Percentiles rank a stretch among this genome's conserved stretches.
Conservation (phyloP, 169 alveolate genomes). For the Eimeria praecox region DNA sequence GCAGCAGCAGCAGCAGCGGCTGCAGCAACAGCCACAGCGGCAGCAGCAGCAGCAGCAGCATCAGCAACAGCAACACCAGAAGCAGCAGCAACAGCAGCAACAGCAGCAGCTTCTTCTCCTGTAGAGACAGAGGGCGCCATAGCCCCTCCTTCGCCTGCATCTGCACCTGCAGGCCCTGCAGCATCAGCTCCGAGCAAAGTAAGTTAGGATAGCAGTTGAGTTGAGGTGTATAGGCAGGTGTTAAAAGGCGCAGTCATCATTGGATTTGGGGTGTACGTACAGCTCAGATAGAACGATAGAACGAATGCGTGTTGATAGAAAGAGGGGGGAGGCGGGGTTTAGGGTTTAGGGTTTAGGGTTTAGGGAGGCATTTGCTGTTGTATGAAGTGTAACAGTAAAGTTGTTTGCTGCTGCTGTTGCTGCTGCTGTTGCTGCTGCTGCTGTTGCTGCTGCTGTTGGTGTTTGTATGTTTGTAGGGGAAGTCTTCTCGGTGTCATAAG, state of each 20-base stretch:
- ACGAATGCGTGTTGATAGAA: no score
- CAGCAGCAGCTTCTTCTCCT: not conserved
- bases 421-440: not conserved
- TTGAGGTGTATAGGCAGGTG: not conserved
- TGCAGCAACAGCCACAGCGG: conserved; percentile 40
- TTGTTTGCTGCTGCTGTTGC: not conserved
- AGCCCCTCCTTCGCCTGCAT: conserved; percentile 58
- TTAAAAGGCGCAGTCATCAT: not conserved
- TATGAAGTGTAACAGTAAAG: not conserved
- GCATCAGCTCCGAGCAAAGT: conserved; percentile 19
- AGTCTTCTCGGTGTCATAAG: conserved; percentile 90
- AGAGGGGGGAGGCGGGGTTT: no score
- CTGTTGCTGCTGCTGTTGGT: not conserved
- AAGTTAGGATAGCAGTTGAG: not conserved
- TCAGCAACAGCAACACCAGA: not conserved
- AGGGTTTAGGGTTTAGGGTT: no score
- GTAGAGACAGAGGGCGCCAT: not conserved
- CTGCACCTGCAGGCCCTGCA: conserved; percentile 40
- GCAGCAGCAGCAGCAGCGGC: conserved; percentile 4
- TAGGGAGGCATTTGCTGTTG: no score
- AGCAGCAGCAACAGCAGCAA: conserved; percentile 32
- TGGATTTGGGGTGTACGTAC: not conserved
- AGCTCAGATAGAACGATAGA: no score
- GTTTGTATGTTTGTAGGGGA: conserved; percentile 46
- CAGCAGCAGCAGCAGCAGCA: not conserved